phyloP scores from a whole-genome alignment of 108 stramenopile species.

The Fragilariopsis cylindrus region DNA sequence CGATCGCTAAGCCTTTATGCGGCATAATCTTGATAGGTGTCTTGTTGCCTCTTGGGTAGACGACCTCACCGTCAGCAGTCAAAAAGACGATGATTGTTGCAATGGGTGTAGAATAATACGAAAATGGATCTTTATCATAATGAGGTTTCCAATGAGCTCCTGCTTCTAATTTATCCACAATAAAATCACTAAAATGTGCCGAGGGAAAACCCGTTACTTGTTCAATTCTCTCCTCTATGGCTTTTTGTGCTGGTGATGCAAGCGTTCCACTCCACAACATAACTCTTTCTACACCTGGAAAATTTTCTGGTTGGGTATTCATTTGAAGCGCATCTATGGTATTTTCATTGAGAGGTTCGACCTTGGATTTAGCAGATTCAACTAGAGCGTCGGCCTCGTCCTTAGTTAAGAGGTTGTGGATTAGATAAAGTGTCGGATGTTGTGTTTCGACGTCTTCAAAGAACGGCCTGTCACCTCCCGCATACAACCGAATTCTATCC shows the following conservation, averaged over 20 bases:
- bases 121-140: constrained; percentile 53
- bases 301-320: constrained; percentile 37
- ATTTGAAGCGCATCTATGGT: constrained; percentile 55
- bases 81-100: constrained; percentile 83
- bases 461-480: constrained; percentile 89
- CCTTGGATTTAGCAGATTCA: constrained; percentile 44
- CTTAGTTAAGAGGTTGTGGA: constrained; percentile 83
- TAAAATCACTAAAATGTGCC: constrained; percentile 78
- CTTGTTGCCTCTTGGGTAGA: constrained; percentile 53
- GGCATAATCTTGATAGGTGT: constrained; percentile 67
- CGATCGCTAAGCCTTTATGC: constrained; percentile 76
- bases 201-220: constrained; percentile 87
- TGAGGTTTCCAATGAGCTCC: constrained; percentile 66
- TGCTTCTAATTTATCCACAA: constrained; percentile 61
- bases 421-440: constrained; percentile 75
- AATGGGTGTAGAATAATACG: constrained; percentile 45
- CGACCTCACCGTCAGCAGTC: constrained; percentile 50
- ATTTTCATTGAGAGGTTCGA: constrained; percentile 36
- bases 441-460: constrained; percentile 81
- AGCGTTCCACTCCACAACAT: constrained; percentile 81
- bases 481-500: constrained; percentile 74
- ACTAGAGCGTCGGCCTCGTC: constrained; percentile 71
- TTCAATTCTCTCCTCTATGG: constrained; percentile 83
- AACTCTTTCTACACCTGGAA: constrained; percentile 54
- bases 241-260: constrained; percentile 58